A percentile compares a stretch with the other conserved stretches of the same genome.
These are phyloP conservation scores for Pouteria glomerata DNA, from an alignment of 148 eudicot species.

Conservation along the genomic window DNA sequence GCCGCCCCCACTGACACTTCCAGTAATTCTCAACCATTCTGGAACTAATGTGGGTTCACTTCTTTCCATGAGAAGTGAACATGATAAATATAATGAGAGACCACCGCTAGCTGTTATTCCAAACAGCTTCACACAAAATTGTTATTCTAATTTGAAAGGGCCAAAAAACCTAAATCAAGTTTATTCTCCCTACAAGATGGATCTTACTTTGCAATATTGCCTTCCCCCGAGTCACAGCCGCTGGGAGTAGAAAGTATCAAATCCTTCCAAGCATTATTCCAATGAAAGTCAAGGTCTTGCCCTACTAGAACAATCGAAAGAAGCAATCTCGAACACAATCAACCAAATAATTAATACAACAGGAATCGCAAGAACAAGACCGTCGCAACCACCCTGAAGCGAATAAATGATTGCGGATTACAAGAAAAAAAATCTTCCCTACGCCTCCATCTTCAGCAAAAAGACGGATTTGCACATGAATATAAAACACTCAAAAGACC, in stretches of 20 bases:
- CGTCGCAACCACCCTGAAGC: neutral
- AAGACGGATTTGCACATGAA: conserved; percentile 15
- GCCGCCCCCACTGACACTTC: conserved; percentile 58
- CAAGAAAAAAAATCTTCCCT: neutral
- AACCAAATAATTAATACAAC: neutral
- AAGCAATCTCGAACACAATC: neutral
- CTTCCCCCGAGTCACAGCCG: neutral
- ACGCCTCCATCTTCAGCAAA: conserved; percentile 22
- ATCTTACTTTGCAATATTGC: neutral
- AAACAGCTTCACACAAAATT: neutral
- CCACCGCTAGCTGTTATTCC: conserved; percentile 15
- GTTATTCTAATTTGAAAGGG: neutral
- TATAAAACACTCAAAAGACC: conserved; percentile 13
- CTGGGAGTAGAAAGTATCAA: neutral
- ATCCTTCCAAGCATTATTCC: neutral
- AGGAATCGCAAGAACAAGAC: neutral
- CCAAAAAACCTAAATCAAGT: neutral
- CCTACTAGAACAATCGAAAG: neutral
- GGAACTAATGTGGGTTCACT: conserved; percentile 95
- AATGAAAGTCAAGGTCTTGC: neutral
- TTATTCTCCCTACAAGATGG: neutral
- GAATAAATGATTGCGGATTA: neutral
- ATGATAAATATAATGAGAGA: conserved; percentile 31
- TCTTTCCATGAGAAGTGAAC: conserved; percentile 76
- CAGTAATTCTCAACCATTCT: conserved; percentile 81